phyloP scores from a whole-genome alignment of 306 rosid genomes.

The Casuarina cunninghamiana region DNA sequence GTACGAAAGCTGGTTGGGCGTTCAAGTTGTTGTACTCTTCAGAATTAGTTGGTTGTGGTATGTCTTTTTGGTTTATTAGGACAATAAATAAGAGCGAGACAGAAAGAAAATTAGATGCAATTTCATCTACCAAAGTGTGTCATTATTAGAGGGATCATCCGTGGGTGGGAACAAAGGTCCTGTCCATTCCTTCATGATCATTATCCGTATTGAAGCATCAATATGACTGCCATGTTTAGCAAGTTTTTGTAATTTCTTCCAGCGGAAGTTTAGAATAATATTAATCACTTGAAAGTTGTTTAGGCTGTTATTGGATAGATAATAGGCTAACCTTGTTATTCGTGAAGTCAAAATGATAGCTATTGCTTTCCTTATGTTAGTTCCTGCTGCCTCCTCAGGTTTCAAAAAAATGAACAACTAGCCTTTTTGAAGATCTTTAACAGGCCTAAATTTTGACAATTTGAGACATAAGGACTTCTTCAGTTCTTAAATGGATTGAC shows the following conservation, averaged over 20 bases:
- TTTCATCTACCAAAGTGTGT: not conserved
- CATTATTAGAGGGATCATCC: not conserved
- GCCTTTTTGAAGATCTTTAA: constrained; percentile 5
- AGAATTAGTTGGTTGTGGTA: not conserved
- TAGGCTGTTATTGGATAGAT: not conserved
- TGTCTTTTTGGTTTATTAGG: not conserved
- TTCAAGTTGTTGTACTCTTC: not conserved
- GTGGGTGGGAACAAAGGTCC: not conserved
- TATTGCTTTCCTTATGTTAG: not conserved
- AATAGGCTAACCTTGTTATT: not conserved
- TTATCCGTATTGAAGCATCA: not conserved
- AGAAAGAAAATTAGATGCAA: not conserved
- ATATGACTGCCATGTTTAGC: constrained; percentile 1
- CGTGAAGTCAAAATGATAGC: not conserved
- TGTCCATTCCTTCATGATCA: not conserved
- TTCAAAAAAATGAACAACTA: not conserved
- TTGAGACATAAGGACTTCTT: not conserved
- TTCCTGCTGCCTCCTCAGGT: not conserved
- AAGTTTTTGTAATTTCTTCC: not conserved
- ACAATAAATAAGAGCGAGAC: not conserved
- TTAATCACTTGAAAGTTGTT: too few relatives aligned
- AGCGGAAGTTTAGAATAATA: not conserved
- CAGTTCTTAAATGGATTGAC: not conserved
- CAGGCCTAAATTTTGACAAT: not conserved
- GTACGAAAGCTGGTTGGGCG: not conserved